Evolutionary conservation across 495 filamentous ascomycete genomes (phyloP), one percentile per base, ranked within the genome.

Genomic region (Chaetomidium leptoderma): DNA sequence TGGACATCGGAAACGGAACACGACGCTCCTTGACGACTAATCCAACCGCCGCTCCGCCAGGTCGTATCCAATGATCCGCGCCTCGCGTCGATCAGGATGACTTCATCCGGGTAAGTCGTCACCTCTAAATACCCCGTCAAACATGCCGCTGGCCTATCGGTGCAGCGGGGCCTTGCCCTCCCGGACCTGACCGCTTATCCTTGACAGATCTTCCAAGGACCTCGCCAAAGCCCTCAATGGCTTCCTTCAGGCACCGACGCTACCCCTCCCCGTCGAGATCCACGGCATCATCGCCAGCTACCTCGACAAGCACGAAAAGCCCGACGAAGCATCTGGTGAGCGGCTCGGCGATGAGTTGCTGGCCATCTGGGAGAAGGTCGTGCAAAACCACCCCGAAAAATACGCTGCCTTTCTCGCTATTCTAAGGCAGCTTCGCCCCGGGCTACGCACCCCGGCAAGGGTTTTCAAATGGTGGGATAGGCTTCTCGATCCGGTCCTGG

Each of bases 301-400:
- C 70, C 73, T 88, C 26, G 78, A 81, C 35, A 81, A 79, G 60
- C 80, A 85, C 63, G 61, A 65, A 43, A 74, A 75, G 47, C 74
- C 78, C 49, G 85, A 87, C 52, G 84, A 86, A 33, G 69, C 74
- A 43, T 79, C 82, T 27, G 75, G 79, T 11, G 80, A 86, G 44
- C 79, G 82, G 29, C 71, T 89, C 51, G 83, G 87, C 45, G 84
- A 88, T 10, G 86, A 89, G 56, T 73, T 91, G 4, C 72, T 85
- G 21, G 70, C 70, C 17, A 69, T 89, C 46, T 86, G 83, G 67
- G 72, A 81, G 52, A 79, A 77, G 62, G 72, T 74, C 39, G 79
- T 89, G 19, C 69, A 72, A 14, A 76, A 77, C 26, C 70, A 72
- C 6, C 73, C 80, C 3, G 74, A 78, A 37, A 81, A 78, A 54